Conservation (phyloP, 148 eudicot species). For the Mesembryanthemum crystallinum region DNA sequence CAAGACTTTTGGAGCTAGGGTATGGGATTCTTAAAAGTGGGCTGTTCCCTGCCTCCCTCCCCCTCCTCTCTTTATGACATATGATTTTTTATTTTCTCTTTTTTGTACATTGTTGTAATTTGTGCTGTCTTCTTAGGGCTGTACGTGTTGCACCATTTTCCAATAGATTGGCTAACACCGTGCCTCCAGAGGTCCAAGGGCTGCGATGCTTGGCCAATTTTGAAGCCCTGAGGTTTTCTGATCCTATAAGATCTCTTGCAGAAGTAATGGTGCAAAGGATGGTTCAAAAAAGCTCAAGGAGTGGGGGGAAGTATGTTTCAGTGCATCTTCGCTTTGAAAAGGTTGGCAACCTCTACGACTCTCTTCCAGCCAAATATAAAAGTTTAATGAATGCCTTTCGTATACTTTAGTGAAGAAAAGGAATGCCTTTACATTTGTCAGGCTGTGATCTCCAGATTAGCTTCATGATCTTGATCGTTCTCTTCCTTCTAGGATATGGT, state of each 20-base stretch:
- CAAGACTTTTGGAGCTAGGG: conserved; percentile 72
- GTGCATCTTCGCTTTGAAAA: conserved; percentile 98
- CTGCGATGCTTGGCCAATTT: conserved; percentile 89
- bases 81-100: neutral
- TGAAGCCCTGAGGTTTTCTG: conserved; percentile 91
- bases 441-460: neutral
- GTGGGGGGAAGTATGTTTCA: conserved; percentile 79
- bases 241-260: conserved; percentile 79
- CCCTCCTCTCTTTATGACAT: neutral
- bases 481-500: conserved; percentile 83
- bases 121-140: conserved; percentile 50
- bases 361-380: neutral
- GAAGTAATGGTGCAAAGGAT: conserved; percentile 84
- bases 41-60: neutral
- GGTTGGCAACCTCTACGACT: conserved; percentile 33
- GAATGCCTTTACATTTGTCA: neutral
- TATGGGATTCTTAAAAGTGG: conserved; percentile 30
- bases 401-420: conserved; percentile 7
- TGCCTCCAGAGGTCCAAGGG: conserved; percentile 77
- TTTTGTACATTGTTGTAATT: neutral
- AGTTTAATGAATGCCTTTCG: neutral
- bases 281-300: conserved; percentile 64
- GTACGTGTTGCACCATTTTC: conserved; percentile 98
- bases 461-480: neutral
- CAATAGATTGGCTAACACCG: conserved; percentile 89